Evolutionary conservation across 352 stramenopile species (phyloP), one percentile per base, ranked within the genome.

Genomic region (Globisporangium spiculum): DNA sequence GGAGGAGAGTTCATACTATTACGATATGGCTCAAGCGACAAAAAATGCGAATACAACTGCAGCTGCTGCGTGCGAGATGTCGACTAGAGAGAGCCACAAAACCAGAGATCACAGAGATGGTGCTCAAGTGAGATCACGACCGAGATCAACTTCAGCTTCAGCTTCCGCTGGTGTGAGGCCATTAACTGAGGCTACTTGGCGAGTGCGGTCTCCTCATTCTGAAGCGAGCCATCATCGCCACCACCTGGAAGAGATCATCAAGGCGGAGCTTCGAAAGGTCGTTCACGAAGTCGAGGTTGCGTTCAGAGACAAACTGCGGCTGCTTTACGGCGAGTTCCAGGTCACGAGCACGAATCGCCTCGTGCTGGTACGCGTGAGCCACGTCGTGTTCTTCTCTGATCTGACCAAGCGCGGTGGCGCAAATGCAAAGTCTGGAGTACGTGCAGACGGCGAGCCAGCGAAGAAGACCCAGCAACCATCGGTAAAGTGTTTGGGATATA

Each of bases 311-410:
- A 66, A 71, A n/a, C 27, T 90, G n/a, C 71, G 77, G 18, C 69
- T 88, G 26, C 68, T 91, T 24, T 78, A 75, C 7, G 73, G 73
- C 26, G 81, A 91, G 55, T 91, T 88, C 56, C 81, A 84, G 44
- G 75, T 89, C 70, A 88, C 81, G 18, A 75, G 73, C 38, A 75
- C 71, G 34, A 80, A 88, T 16, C 74, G 83, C 3, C 74, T 91
- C 16, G 69, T 89, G 22, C 74, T 91, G 41, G 60, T 89, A 48
- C 79, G 83, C 46, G 67, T 90, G 36, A 87, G 79, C 30, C 68
- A 73, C 36, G 34, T 91, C 56, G 79, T 91, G 12, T 88, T 83
- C 50, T 77, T 79, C 60, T 90, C 81, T 1, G 83, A 91, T 50
- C 56, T 89, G 22, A 68, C 71, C 50, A 67, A 63, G 24, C 60